phyloP scores from a whole-genome alignment of 2,329 filamentous ascomycete genomes.

The Chaetomium olivaceum region DNA sequence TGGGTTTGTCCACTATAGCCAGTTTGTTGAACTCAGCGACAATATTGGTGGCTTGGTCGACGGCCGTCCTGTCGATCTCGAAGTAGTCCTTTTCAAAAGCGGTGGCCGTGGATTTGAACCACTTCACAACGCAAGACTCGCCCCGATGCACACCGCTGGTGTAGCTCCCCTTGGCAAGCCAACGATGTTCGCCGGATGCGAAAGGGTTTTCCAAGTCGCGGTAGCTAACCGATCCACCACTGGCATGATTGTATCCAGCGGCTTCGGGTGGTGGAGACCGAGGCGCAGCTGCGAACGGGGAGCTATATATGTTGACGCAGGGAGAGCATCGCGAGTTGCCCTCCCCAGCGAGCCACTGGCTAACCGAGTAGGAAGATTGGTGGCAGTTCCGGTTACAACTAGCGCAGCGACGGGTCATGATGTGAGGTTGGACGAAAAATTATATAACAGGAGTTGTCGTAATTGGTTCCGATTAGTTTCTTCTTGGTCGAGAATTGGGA shows the following conservation, averaged over 20 bases:
- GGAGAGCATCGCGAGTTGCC: conserved; percentile 33
- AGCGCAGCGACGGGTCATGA: conserved; percentile 28
- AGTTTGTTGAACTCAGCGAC: too few species aligned
- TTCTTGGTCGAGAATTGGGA: background rate
- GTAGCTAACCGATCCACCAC: background rate
- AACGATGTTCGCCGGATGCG: conserved; percentile 33
- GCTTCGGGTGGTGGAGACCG: conserved; percentile 24
- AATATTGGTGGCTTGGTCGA: too few species aligned
- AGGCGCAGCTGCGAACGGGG: conserved; percentile 17
- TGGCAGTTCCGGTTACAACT: conserved; percentile 33
- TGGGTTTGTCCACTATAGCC: too few species aligned
- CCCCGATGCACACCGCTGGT: conserved; percentile 34
- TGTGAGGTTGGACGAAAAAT: background rate
- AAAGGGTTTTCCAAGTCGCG: conserved; percentile 30
- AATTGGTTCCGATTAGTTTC: background rate
- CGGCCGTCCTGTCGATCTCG: too few species aligned
- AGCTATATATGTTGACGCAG: conserved; percentile 27
- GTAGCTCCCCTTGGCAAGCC: conserved; percentile 38
- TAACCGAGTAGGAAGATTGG: conserved; percentile 34
- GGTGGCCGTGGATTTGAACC: conserved; percentile 41
- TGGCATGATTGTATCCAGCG: conserved; percentile 35
- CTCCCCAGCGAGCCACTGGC: conserved; percentile 31
- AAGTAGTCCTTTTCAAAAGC: conserved; percentile 37
- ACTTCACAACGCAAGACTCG: conserved; percentile 41
- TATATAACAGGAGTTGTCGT: background rate